Base-by-base conservation (phyloP, 768 basidiomycete genomes). In the Sistotremastrum niveocremeum region DNA sequence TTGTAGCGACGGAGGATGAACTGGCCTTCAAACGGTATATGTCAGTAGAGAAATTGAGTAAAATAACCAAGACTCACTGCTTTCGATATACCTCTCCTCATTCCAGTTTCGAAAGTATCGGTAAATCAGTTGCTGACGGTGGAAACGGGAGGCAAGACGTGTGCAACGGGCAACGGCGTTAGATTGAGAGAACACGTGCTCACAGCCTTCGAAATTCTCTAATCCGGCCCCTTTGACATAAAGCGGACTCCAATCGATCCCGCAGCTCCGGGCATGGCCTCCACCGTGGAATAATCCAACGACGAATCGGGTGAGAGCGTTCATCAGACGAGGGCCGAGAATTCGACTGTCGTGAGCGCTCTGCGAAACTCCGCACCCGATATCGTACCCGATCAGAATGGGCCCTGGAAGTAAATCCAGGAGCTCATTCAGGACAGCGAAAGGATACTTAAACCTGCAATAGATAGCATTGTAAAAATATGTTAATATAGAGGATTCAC, bases 201-300 rank as follows among this genome's bases (percentile, higher is more conserved):
- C 58, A 34, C 55, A 57, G 2, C 51, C 53, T 43, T 63, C 57
- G 20, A 57, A 56, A 39, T 61, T 56, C 28, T 54, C 54, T 9
- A 54, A 51, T 3, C 62, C 58, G 2, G 49, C 49, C 4, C 60
- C 60, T 5, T 41, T 11, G 33, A 56, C 47, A 38, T 57, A 57
- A 28, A 52, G 39, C 0, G 61, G 61, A 50, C 61, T 60, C 52
- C 53, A 59, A n/a, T 47, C 20, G 1, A 62, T 33, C 41, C 61
- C 60, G 39, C 62, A 63, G 7, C 34, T 37, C 2, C 53, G 49
- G 42, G 58, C 59, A 42, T 63, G 62, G 1, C 53, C 51, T 43
- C 61, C 54, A 2, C 61, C 58, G 43, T 62, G 61, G 49, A 62
- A 62, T 2, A 57, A 50, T 3, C 56, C 52, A 5, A 60, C 54